phyloP scores from a whole-genome alignment of 2,329 filamentous ascomycete species.

The Colletotrichum melonis region DNA sequence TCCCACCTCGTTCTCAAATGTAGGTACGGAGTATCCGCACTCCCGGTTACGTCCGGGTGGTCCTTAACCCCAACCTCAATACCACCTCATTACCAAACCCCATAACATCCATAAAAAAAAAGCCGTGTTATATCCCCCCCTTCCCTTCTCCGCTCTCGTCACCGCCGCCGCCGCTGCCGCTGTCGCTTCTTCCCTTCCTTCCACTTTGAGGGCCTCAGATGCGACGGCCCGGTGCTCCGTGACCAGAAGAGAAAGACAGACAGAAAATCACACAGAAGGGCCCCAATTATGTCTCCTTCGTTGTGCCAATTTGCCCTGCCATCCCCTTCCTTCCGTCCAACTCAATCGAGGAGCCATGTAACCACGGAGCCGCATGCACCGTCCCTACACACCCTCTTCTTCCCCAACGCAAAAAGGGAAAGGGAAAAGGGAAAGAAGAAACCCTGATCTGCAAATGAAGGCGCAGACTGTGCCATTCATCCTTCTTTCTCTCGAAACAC shows the following conservation, averaged over 20 bases:
- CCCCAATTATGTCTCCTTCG: not conserved
- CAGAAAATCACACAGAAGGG: not conserved
- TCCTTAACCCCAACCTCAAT: not conserved
- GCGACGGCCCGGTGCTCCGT: conserved; percentile 32
- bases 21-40: not conserved
- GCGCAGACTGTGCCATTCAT: not conserved
- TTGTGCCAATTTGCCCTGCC: not conserved
- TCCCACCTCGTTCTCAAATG: not conserved
- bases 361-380: conserved; percentile 25
- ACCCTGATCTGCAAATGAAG: not conserved
- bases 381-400: not conserved
- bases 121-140: not conserved
- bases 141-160: not conserved
- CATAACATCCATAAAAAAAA: not conserved
- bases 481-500: not conserved
- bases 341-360: not conserved
- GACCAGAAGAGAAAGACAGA: not conserved
- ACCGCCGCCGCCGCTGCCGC: no score
- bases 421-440: not conserved
- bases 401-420: no score
- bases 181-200: not conserved
- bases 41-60: no score
- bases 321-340: not conserved
- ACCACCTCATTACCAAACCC: not conserved
- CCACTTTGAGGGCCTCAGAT: conserved; percentile 17